These are phyloP conservation scores for Coemansia sp. DNA, from an alignment of 371 early-diverging fungal species.

Conservation along the genomic window DNA sequence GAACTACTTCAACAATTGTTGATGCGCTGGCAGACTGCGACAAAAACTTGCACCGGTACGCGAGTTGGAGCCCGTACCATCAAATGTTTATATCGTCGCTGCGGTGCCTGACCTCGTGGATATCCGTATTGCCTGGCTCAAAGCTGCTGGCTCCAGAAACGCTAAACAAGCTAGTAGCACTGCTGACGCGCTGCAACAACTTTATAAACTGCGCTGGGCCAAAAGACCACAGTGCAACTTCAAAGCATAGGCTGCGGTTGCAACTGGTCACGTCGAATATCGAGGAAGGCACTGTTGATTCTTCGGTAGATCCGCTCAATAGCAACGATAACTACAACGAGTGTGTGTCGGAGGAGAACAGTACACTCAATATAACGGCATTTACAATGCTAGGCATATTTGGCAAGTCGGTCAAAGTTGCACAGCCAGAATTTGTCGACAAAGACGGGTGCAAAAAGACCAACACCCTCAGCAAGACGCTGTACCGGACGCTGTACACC, in stretches of 20 bases:
- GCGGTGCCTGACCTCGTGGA: slow-evolving; percentile 35
- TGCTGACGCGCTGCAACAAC: slow-evolving; percentile 28
- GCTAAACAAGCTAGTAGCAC: slow-evolving; percentile 2
- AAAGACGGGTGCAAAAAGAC: neutral
- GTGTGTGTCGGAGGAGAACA: neutral
- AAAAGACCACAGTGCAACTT: neutral
- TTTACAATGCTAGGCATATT: slow-evolving; percentile 15
- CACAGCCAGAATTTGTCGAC: neutral
- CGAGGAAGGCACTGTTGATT: neutral
- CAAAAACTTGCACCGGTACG: slow-evolving; percentile 11
- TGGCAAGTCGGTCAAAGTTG: neutral
- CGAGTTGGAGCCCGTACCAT: slow-evolving; percentile 35
- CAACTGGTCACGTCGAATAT: slow-evolving; percentile 12
- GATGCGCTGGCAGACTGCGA: slow-evolving; percentile 25
- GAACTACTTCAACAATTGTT: slow-evolving; percentile 8
- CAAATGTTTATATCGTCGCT: slow-evolving; percentile 39
- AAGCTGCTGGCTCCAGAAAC: neutral
- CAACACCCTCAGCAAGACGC: slow-evolving; percentile 20
- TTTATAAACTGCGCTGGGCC: slow-evolving; percentile 4
- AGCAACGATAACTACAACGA: neutral
- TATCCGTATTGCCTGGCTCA: slow-evolving; percentile 5
- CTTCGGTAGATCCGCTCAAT: neutral
- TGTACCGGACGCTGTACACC: slow-evolving; percentile 34
- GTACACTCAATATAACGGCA: neutral
- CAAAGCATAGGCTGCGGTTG: slow-evolving; percentile 11